Evolutionary conservation across 2,329 filamentous ascomycete genomes (phyloP).

Genomic region (Penicillium sp.): DNA sequence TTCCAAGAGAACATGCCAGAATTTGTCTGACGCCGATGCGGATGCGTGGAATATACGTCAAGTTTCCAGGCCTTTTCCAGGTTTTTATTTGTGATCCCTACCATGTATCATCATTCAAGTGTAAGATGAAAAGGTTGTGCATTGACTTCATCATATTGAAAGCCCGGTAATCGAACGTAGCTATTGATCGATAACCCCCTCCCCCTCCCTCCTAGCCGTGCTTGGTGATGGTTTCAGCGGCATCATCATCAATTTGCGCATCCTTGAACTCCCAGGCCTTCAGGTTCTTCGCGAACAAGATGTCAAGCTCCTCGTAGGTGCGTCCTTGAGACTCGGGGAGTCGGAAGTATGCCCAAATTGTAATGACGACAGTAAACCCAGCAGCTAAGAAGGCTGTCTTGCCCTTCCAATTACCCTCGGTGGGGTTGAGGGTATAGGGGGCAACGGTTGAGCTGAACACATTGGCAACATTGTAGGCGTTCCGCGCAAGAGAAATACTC

Average conservation of each 20-base stretch:
- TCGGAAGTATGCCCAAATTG: slow-evolving; percentile 45
- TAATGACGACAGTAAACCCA: slow-evolving; percentile 35
- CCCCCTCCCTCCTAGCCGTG: not conserved
- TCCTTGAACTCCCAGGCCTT: slow-evolving; percentile 38
- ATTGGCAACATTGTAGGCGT: slow-evolving; percentile 51
- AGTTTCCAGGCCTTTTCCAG: too few species aligned
- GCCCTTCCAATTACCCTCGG: slow-evolving; percentile 43
- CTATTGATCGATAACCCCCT: too few species aligned
- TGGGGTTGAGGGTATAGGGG: slow-evolving; percentile 33
- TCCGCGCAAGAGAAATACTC: slow-evolving; percentile 55
- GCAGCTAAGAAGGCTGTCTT: slow-evolving; percentile 47
- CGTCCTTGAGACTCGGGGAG: slow-evolving; percentile 46
- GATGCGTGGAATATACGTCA: too few species aligned
- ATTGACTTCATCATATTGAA: too few species aligned
- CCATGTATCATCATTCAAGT: too few species aligned
- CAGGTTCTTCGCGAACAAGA: slow-evolving; percentile 44
- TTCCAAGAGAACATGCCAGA: too few species aligned
- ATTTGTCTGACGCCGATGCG: too few species aligned
- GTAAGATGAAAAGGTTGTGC: too few species aligned
- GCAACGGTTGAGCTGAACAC: slow-evolving; percentile 46
- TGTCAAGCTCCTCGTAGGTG: slow-evolving; percentile 46
- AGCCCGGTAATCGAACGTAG: too few species aligned
- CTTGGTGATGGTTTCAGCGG: not conserved
- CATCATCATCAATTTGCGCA: not conserved
- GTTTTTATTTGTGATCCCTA: too few species aligned